Base-by-base conservation (phyloP, 495 filamentous ascomycete genomes). In the Barbatosphaeria neglecta region DNA sequence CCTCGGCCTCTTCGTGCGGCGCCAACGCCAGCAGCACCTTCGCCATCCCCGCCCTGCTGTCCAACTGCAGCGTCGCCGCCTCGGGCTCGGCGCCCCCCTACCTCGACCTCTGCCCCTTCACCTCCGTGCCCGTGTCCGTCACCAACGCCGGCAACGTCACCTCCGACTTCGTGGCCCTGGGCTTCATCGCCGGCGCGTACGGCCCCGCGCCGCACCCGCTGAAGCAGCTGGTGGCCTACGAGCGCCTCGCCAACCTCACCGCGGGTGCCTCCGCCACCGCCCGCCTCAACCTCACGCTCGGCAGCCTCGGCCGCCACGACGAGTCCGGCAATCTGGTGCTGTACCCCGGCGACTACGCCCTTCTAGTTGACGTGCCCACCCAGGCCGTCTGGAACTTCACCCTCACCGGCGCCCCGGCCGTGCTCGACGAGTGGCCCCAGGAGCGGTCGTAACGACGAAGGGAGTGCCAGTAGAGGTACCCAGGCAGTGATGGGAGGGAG, bases 261-360 rank as follows among this genome's bases (percentile, higher is more conserved):
- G 51, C 70, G 1, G 69, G 69, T 0, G 31, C 57, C 11, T 60
- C 59, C 2, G 49, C 54, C 42, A 67, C 55, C 0, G 66, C 72
- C 20, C 60, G 39, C 15, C 53, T 85, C 38, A 68, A 66, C 6
- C 49, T 83, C 37, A 75, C 70, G 27, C 57, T 82, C 1, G 78
- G 76, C 9, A 69, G 65, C 38, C 49, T 85, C 18, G 73, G 74
- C 0, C 63, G 82, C 13, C 68, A 69, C 0, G 76, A 84, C 48
- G 66, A 69, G 42, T 48, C 44, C 2, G 82, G 82, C 0, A 74
- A 82, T 53, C 59, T 60, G 41, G 67, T 81, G 22, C 39, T 86
- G 41, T 84, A 80, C 55, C 81, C 81, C 0, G 82, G 82, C 0
- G 55, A 59, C 6, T 86, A 86, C 55, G 66, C 64, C 15, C 37